Evolutionary conservation across 1,139 yeast species (phyloP).

Genomic region (Candida sp.): DNA sequence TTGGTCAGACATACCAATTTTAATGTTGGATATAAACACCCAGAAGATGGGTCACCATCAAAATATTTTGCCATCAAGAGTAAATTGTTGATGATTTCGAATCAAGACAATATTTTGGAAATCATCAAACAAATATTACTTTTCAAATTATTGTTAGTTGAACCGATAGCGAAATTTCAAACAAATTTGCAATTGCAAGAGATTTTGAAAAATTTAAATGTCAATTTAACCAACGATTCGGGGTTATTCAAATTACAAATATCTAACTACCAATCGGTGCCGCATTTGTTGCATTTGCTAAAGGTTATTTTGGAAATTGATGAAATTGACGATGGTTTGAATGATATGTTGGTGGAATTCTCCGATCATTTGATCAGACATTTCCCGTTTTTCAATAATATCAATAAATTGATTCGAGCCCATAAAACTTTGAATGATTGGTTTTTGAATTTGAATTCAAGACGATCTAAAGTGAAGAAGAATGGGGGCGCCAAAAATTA

Average conservation of each 20-base stretch:
- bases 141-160: slow-evolving; percentile 29
- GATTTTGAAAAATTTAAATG: slow-evolving; percentile 19
- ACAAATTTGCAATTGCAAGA: slow-evolving; percentile 20
- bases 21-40: slow-evolving; percentile 4
- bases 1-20: slow-evolving; percentile 1
- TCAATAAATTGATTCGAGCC: slow-evolving; percentile 25
- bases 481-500: background rate
- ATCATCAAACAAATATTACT: slow-evolving; percentile 20
- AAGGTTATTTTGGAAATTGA: slow-evolving; percentile 26
- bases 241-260: slow-evolving; percentile 28
- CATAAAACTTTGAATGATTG: slow-evolving; percentile 22
- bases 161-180: slow-evolving; percentile 18
- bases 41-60: slow-evolving; percentile 16
- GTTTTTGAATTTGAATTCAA: slow-evolving; percentile 23
- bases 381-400: slow-evolving; percentile 28
- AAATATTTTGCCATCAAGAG: slow-evolving; percentile 13
- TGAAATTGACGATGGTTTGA: slow-evolving; percentile 12
- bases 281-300: slow-evolving; percentile 32
- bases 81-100: slow-evolving; percentile 12
- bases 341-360: slow-evolving; percentile 11
- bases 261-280: slow-evolving; percentile 32
- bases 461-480: slow-evolving; percentile 8
- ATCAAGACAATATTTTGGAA: slow-evolving; percentile 13
- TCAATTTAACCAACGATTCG: slow-evolving; percentile 16
- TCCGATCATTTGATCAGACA: slow-evolving; percentile 24